Evolutionary conservation across 768 basidiomycete species (phyloP).

Genomic region (Paxillus rubicundulus): DNA sequence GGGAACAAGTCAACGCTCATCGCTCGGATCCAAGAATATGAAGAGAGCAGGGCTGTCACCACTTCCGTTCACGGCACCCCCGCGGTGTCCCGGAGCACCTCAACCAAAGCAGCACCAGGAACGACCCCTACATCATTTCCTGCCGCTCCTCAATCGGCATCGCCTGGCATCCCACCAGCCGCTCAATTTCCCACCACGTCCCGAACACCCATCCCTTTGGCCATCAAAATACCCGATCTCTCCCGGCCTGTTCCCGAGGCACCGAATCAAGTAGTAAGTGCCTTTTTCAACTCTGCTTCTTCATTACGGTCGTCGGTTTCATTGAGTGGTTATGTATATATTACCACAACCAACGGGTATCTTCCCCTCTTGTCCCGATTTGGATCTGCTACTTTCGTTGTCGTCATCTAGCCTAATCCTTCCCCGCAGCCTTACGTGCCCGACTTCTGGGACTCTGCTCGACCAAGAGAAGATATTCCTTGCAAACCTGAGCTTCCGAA

Average conservation of each 20-base stretch:
- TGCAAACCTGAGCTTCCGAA: slow-evolving; percentile 38
- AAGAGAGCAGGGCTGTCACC: slow-evolving; percentile 31
- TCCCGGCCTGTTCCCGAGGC: slow-evolving; percentile 40
- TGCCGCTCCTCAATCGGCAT: slow-evolving; percentile 27
- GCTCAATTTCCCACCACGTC: slow-evolving; percentile 18
- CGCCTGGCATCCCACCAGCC: slow-evolving; percentile 44
- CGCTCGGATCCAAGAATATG: slow-evolving; percentile 51
- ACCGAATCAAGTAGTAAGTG: slow-evolving; percentile 58
- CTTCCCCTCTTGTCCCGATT: slow-evolving; percentile 2
- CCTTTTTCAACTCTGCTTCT: not conserved
- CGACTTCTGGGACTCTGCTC: slow-evolving; percentile 58
- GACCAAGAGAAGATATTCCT: slow-evolving; percentile 30
- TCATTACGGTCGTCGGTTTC: not conserved
- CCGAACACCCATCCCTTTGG: slow-evolving; percentile 37
- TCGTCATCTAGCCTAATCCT: slow-evolving; percentile 1
- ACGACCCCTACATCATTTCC: slow-evolving; percentile 27
- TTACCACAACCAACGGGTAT: not conserved
- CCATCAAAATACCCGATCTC: slow-evolving; percentile 57
- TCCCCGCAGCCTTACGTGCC: slow-evolving; percentile 52
- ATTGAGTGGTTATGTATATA: not conserved
- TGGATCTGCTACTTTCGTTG: slow-evolving; percentile 3
- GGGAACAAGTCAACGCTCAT: slow-evolving; percentile 60
- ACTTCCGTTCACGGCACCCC: slow-evolving; percentile 19
- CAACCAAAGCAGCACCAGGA: slow-evolving; percentile 15
- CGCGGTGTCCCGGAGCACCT: slow-evolving; percentile 25